These are phyloP conservation scores for Fusarium sp. DNA, from an alignment of 2,329 filamentous ascomycete species.

Conservation along the genomic window DNA sequence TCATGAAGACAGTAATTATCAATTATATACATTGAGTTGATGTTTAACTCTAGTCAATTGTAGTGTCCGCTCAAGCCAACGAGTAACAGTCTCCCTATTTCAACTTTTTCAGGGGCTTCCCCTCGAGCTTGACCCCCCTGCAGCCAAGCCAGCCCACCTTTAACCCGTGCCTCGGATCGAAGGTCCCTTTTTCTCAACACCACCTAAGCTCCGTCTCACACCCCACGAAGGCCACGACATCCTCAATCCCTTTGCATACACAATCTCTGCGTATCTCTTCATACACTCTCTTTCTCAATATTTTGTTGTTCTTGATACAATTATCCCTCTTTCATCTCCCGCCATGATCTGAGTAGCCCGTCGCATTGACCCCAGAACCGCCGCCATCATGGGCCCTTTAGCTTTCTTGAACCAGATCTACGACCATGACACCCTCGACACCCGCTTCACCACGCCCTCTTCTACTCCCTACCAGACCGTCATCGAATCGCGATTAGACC, in stretches of 20 bases:
- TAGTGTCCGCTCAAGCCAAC: slow-evolving; percentile 1
- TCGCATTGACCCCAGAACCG: slow-evolving; percentile 27
- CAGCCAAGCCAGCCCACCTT: slow-evolving; percentile 28
- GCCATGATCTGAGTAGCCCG: slow-evolving; percentile 43
- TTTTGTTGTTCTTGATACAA: not conserved
- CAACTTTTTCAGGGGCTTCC: slow-evolving; percentile 39
- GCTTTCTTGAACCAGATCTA: slow-evolving; percentile 68
- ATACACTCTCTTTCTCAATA: slow-evolving; percentile 9
- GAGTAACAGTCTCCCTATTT: slow-evolving; percentile 41
- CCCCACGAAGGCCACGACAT: slow-evolving; percentile 47
- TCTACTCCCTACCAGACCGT: slow-evolving; percentile 73
- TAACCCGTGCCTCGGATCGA: slow-evolving; percentile 32
- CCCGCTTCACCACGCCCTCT: slow-evolving; percentile 76
- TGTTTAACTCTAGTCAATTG: not conserved
- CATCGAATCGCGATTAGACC: slow-evolving; percentile 63
- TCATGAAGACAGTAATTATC: not conserved
- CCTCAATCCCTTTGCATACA: slow-evolving; percentile 24
- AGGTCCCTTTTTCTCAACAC: slow-evolving; percentile 45
- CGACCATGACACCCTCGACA: slow-evolving; percentile 72
- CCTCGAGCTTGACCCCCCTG: slow-evolving; percentile 36
- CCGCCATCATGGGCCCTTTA: slow-evolving; percentile 57
- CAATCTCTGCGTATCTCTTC: slow-evolving; percentile 8
- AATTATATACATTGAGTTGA: not conserved
- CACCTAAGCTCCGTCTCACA: slow-evolving; percentile 28
- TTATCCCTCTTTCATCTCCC: not conserved